Conservation (phyloP, 164 flowering plant species). For the Saururus chinensis region DNA sequence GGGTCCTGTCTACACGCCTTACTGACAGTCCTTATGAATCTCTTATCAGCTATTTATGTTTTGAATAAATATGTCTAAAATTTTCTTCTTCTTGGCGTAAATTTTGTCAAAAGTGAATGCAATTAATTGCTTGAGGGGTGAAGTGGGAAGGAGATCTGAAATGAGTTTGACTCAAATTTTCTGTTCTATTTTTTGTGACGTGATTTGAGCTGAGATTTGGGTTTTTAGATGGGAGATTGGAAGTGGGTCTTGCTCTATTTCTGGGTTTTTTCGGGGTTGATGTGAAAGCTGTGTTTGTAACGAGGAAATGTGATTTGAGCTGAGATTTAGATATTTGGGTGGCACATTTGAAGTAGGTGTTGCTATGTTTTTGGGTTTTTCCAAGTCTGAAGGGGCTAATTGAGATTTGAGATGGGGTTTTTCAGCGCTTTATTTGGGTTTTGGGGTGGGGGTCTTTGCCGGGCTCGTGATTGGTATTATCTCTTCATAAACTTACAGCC, state of each 20-base stretch:
- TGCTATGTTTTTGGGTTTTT: background rate
- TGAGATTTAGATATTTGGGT: background rate
- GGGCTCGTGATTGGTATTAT: conserved; percentile 60
- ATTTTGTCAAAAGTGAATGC: background rate
- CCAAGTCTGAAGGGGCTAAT: too few relatives aligned
- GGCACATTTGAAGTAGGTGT: background rate
- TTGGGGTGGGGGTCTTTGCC: conserved; percentile 59
- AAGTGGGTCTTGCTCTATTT: background rate
- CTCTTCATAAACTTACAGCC: conserved; percentile 75
- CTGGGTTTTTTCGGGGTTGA: background rate
- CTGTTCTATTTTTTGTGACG: background rate
- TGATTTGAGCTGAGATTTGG: too few relatives aligned
- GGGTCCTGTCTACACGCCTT: conserved; percentile 2
- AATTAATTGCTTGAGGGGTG: too few relatives aligned
- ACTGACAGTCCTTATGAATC: background rate
- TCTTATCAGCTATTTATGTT: too few relatives aligned
- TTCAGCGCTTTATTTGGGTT: conserved; percentile 56
- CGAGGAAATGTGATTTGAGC: background rate
- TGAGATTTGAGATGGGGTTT: conserved; percentile 72
- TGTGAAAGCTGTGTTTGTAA: too few relatives aligned
- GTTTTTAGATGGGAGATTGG: too few relatives aligned
- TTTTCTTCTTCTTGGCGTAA: background rate
- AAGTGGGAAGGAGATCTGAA: background rate
- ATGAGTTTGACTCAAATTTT: background rate
- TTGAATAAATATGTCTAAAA: background rate